phyloP scores from a whole-genome alignment of 2,329 filamentous ascomycete species.

The Claviceps maximensis region DNA sequence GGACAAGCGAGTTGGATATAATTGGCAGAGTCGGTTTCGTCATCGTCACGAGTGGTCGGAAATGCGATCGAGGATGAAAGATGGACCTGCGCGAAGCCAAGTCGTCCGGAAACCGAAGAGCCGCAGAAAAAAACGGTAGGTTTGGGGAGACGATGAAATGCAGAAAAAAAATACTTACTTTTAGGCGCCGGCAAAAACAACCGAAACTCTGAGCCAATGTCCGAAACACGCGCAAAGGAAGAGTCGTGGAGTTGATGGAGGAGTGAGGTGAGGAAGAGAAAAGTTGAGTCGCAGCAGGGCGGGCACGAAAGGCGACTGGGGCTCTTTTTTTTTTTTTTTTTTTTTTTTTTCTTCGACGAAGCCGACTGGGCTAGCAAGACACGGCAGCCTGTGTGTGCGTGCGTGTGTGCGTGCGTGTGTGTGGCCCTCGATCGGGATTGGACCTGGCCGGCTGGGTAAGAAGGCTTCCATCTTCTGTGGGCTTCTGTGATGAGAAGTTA shows the following conservation, averaged over 20 bases:
- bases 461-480: background rate
- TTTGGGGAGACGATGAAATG: background rate
- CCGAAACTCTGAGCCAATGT: constrained; percentile 29
- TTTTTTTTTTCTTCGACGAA: constrained; percentile 9
- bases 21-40: constrained; percentile 5
- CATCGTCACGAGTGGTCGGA: constrained; percentile 8
- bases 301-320: constrained; percentile 22
- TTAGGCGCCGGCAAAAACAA: constrained; percentile 39
- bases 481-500: background rate
- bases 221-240: constrained; percentile 35
- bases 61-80: constrained; percentile 5
- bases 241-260: constrained; percentile 26
- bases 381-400: background rate
- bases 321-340: constrained; percentile 14
- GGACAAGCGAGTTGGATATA: background rate
- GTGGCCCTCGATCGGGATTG: constrained; percentile 3
- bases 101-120: background rate
- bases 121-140: background rate
- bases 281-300: constrained; percentile 20
- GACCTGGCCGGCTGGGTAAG: background rate
- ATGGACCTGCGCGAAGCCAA: background rate
- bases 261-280: constrained; percentile 15
- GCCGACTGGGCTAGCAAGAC: constrained; percentile 2
- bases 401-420: background rate
- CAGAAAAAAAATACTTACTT: constrained; percentile 30